Evolutionary conservation across 2,329 filamentous ascomycete genomes (phyloP), one percentile per base, ranked within the genome.

Genomic region (Iodosphaeria phyllophila): DNA sequence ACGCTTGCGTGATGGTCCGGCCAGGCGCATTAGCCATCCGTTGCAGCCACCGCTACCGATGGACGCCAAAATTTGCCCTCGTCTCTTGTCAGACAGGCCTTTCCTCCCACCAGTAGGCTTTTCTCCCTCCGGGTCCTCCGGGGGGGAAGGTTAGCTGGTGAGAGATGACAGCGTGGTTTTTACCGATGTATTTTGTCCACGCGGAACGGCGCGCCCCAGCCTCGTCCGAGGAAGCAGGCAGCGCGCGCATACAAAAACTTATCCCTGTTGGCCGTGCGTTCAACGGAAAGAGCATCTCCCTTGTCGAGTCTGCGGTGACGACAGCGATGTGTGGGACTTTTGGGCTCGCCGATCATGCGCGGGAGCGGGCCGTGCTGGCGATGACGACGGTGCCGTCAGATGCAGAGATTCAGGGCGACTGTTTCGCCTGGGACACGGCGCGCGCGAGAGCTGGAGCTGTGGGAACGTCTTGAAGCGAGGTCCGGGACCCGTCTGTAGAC

Each of bases 151-250:
- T n/a, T n/a, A n/a, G 27, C 30, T 29, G 31, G 28, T 33, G 28
- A 35, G 56, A 64, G 66, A 71, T 43, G 64, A 66, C 23, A 65
- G 58, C 56, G 68, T 79, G 80, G 69, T 70, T 92, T 93, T 93
- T 92, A 63, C 60, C 64, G 80, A 91, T 74, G 80, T 84, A 53
- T 69, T 92, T 93, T 92, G 79, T 76, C 65, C 79, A 79, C 64
- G 72, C 60, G 56, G 43, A 44, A 54, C 57, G 51, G 71, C 75
- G 74, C 70, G 73, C 67, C 66, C 50, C 44, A n/a, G n/a, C n/a
- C n/a, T n/a, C n/a, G n/a, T n/a, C n/a, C n/a, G n/a, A n/a, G n/a
- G n/a, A n/a, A n/a, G 40, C 44, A 40, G 42, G 45, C 27, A 39
- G 27, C 22, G 32, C 37, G 40, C 41, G 33, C 37, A 76, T 58